Conservation (phyloP, 2,329 filamentous ascomycete species). For the Colletotrichum eleusines region DNA sequence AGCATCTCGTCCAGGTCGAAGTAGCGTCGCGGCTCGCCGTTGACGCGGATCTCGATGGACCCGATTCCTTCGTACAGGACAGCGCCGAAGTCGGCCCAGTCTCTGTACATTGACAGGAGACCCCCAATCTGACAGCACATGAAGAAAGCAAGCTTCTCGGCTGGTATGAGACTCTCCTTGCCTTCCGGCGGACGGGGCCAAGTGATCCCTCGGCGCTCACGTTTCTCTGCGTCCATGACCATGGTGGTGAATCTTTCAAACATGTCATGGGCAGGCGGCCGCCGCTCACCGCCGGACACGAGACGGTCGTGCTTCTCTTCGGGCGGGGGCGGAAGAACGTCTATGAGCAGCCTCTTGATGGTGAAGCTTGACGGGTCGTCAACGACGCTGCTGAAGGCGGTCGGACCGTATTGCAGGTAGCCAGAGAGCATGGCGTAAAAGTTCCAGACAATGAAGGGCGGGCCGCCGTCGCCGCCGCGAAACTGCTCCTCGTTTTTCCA, state of each 20-base stretch:
- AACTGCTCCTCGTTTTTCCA: slow-evolving; percentile 42
- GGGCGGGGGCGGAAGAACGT: slow-evolving; percentile 38
- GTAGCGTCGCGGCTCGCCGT: slow-evolving; percentile 37
- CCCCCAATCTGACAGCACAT: slow-evolving; percentile 39
- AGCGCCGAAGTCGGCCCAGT: slow-evolving; percentile 40
- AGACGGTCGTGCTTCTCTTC: slow-evolving; percentile 40
- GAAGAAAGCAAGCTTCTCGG: slow-evolving; percentile 43
- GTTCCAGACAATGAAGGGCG: slow-evolving; percentile 42
- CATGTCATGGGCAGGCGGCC: slow-evolving; percentile 24
- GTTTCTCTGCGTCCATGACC: slow-evolving; percentile 34
- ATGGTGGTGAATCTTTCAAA: slow-evolving; percentile 36
- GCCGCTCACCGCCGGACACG: slow-evolving; percentile 29
- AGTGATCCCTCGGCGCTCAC: slow-evolving; percentile 30
- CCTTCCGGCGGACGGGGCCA: slow-evolving; percentile 39
- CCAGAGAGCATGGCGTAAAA: slow-evolving; percentile 42
- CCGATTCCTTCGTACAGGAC: slow-evolving; percentile 40
- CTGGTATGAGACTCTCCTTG: slow-evolving; percentile 36
- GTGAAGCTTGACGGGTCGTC: slow-evolving; percentile 30
- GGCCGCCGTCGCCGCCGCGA: slow-evolving; percentile 38
- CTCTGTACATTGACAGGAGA: slow-evolving; percentile 39
- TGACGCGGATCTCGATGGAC: slow-evolving; percentile 41
- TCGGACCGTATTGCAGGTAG: slow-evolving; percentile 39
- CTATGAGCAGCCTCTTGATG: slow-evolving; percentile 38
- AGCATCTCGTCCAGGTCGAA: slow-evolving; percentile 42
- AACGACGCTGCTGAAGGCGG: slow-evolving; percentile 38